Evolutionary conservation across 2,329 filamentous ascomycete species (phyloP), one percentile per base, ranked within the genome.

Genomic region (Sporothrix pseudoabietina): DNA sequence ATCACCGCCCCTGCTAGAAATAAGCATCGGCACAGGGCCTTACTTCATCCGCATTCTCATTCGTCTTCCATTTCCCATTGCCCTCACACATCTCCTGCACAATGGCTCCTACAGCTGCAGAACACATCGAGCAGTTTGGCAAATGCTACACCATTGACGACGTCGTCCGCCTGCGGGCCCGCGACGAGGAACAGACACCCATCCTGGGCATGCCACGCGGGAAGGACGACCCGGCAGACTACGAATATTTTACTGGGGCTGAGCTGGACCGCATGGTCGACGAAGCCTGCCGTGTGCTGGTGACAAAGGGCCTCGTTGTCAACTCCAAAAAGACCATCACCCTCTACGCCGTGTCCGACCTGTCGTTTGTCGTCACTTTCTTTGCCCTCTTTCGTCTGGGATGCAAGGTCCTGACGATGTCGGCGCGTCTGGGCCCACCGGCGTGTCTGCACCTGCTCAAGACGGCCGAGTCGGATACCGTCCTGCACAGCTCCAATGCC

Each of bases 341-440:
- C 3, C 77, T 85, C 4, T 79, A 84, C 49, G 82, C 82, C 0
- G 76, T 78, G 12, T 84, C 84, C 0, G 81, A 84, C 69, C 76
- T 85, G 4, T 80, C 81, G 16, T 85, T 82, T 78, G 79, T 84
- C 8, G 75, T 84, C 71, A 80, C 81, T 7, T 81, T 84, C 65
- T 84, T 85, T 69, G 84, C 83, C 10, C 77, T 85, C 9, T 82
- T 81, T 72, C 79, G 83, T n/a, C 75, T 85, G 5, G 84, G 83
- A 35, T 84, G 83, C 72, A 82, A 80, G 14, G 79, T 82, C 7
- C 80, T 85, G 78, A 82, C 81, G 72, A 77, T 85, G 35, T 85
- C 83, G 3, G 82, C 82, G 44, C 82, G 84, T 30, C 78, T 85
- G 6, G 81, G 82, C 12, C 77, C 81, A 0, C 77, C 79, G 0